Evolutionary conservation across 306 rosid species (phyloP), one percentile per base, ranked within the genome.

Genomic region (Cucurbita ficifolia): DNA sequence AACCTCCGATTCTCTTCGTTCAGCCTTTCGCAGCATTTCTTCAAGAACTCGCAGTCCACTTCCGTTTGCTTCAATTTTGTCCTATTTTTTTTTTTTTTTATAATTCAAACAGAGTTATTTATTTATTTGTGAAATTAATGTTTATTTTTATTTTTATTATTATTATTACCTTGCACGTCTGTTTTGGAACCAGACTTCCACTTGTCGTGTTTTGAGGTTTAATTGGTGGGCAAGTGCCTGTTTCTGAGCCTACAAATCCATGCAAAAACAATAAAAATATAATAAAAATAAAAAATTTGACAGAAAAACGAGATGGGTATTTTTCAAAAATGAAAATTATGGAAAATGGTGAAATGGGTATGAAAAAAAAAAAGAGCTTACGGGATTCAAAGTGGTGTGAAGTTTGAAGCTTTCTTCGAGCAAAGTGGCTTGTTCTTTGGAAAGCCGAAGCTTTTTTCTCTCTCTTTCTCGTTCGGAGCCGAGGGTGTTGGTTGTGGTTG

Each of bases 141-240:
- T 29, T 29, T 29, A 1, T 24, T 1, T 24, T 24, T 24, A 24
- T 24, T 24, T 1, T 24, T 29, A 29, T 29, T 29, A 29, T 29
- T 29, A 29, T 29, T 29, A 13, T 60, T 77, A 89, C 97, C 97
- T 90, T 76, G 98, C 98, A 86, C 98, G 87, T 76, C 92, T 75
- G 84, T 92, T 92, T 76, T 92, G 98, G 75, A 92, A 92, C 98
- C 98, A 92, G 68, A 92, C 98, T 84, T 92, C 98, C 17, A 92
- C 89, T 73, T 92, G 98, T 80, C 98, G 84, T 0, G 96, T 79
- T 63, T 84, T 88, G 81, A 92, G 77, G 73, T 90, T 88, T 79
- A 88, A 85, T 75, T 88, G 82, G 50, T 80, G 79, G 58, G 96
- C 88, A n/a, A 92, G 91, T 65, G 87, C 45, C 71, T 83, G 82